Evolutionary conservation across 805 yeast species (phyloP).

Genomic region (Candida koratica): DNA sequence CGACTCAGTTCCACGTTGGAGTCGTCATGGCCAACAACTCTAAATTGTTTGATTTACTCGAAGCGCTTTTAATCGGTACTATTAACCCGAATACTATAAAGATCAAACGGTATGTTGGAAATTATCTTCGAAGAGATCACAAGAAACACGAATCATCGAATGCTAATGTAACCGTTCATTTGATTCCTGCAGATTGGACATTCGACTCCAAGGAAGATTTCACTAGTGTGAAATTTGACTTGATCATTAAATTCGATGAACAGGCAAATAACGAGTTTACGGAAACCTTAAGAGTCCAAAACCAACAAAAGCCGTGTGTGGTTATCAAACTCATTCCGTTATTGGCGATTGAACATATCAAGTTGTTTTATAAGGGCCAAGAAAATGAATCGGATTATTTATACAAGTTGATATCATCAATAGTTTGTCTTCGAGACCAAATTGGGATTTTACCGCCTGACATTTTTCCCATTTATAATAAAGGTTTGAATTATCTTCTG

Average conservation of each 20-base stretch:
- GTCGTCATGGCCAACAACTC: slow-evolving; percentile 64
- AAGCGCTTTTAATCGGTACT: slow-evolving; percentile 65
- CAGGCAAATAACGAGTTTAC: slow-evolving; percentile 40
- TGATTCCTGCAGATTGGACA: slow-evolving; percentile 31
- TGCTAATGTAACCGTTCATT: slow-evolving; percentile 29
- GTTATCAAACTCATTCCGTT: slow-evolving; percentile 68
- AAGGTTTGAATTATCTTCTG: slow-evolving; percentile 56
- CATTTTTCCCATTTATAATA: slow-evolving; percentile 67
- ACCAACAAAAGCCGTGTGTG: slow-evolving; percentile 40
- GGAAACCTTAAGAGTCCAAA: slow-evolving; percentile 25
- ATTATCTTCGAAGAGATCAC: slow-evolving; percentile 19
- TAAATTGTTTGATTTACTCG: slow-evolving; percentile 65
- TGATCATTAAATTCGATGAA: slow-evolving; percentile 61
- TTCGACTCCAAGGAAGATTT: slow-evolving; percentile 10
- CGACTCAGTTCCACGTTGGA: slow-evolving; percentile 44
- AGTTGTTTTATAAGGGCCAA: slow-evolving; percentile 35
- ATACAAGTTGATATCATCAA: slow-evolving; percentile 71
- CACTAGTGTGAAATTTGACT: slow-evolving; percentile 43
- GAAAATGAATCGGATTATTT: slow-evolving; percentile 39
- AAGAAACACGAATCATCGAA: slow-evolving; percentile 15
- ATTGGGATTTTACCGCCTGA: slow-evolving; percentile 83
- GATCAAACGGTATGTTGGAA: slow-evolving; percentile 54
- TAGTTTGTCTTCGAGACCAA: slow-evolving; percentile 75
- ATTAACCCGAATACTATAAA: slow-evolving; percentile 31
- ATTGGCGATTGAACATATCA: slow-evolving; percentile 82